A percentile compares a stretch with the other conserved stretches of the same genome.
Conservation (phyloP, 2,329 filamentous ascomycete species). For the Pseudodiploospora longispora region DNA sequence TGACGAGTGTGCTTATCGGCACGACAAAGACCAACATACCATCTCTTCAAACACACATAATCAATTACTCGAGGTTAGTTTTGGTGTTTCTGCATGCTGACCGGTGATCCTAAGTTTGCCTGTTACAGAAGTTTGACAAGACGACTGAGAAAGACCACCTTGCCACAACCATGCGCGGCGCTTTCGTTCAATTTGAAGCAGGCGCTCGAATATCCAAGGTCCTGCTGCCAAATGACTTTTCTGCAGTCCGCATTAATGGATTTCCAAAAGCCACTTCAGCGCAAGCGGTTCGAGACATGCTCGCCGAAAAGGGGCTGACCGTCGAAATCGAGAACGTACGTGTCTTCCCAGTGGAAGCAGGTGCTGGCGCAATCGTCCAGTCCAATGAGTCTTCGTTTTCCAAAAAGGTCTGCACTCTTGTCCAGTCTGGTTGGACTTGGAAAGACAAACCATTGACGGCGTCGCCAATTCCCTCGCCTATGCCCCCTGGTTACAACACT, state of each 20-base stretch:
- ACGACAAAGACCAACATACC: neutral
- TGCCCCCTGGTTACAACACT: neutral
- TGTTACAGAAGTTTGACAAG: no score
- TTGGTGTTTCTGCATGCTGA: neutral
- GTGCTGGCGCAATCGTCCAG: neutral
- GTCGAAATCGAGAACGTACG: no score
- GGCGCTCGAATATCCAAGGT: no score
- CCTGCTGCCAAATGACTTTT: no score
- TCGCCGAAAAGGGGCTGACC: no score
- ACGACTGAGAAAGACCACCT: no score
- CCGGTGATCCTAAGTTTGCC: neutral
- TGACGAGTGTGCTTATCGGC: neutral
- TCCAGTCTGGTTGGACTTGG: neutral
- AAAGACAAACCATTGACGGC: neutral
- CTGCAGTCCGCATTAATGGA: no score
- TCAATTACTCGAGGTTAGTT: neutral
- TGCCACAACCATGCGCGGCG: no score
- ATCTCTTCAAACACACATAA: neutral
- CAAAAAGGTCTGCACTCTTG: neutral
- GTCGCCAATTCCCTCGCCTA: neutral
- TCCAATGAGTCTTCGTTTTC: neutral
- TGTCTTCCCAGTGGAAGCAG: no score
- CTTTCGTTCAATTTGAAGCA: no score
- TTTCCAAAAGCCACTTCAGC: no score
- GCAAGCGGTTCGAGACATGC: no score